Percentiles rank a stretch among this genome's conserved stretches.
phyloP scores from a whole-genome alignment of 2,329 filamentous ascomycete genomes.

The Fusarium nisikadoi region DNA sequence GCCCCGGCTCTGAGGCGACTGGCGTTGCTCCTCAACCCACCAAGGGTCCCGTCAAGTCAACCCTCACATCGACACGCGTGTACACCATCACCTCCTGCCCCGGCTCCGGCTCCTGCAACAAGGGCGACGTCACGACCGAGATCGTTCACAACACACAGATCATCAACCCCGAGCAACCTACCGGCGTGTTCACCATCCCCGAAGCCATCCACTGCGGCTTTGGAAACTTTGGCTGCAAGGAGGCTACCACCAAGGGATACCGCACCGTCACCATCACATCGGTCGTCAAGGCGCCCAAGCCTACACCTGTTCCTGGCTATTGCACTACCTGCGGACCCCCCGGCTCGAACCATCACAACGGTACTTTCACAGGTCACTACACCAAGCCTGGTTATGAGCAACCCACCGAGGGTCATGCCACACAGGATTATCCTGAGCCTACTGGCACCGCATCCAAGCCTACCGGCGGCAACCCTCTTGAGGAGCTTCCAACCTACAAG shows the following conservation, averaged over 20 bases:
- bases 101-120: slow-evolving; percentile 53
- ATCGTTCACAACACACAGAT: slow-evolving; percentile 38
- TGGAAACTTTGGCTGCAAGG: slow-evolving; percentile 43
- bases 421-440: not conserved
- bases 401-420: slow-evolving; percentile 1
- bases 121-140: slow-evolving; percentile 38
- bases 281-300: slow-evolving; percentile 38
- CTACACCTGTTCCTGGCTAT: slow-evolving; percentile 42
- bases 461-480: slow-evolving; percentile 8
- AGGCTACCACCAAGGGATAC: slow-evolving; percentile 41
- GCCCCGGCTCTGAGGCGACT: slow-evolving; percentile 43
- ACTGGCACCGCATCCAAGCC: not conserved
- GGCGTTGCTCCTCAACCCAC: slow-evolving; percentile 11
- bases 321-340: slow-evolving; percentile 41
- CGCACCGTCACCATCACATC: slow-evolving; percentile 42
- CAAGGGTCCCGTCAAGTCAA: slow-evolving; percentile 43
- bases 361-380: not conserved
- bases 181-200: slow-evolving; percentile 46
- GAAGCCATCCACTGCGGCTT: slow-evolving; percentile 43
- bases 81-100: slow-evolving; percentile 68
- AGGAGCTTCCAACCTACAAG: slow-evolving; percentile 14
- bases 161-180: slow-evolving; percentile 42
- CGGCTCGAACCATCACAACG: not conserved
- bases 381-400: slow-evolving; percentile 5
- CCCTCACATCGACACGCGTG: slow-evolving; percentile 64